Evolutionary conservation across 441 rosid species (phyloP).

Genomic region (Raphanus hybrid): DNA sequence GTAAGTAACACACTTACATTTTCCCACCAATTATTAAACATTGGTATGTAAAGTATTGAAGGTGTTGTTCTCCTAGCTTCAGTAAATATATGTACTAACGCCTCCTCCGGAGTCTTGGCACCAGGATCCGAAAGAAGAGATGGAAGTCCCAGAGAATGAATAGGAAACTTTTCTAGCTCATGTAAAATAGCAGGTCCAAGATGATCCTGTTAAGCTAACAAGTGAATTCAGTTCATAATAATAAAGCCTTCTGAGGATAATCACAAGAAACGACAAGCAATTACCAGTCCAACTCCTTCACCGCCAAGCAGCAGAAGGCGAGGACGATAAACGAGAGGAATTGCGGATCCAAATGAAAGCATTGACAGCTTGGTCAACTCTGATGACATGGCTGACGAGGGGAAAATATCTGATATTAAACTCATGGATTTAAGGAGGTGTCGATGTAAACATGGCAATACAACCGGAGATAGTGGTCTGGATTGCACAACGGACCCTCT

Average conservation of each 20-base stretch:
- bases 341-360: conserved; percentile 94
- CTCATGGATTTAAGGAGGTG: conserved; percentile 84
- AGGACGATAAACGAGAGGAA: conserved; percentile 97
- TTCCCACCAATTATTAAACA: conserved; percentile 99
- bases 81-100: conserved; percentile 96
- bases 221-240: conserved; percentile 61
- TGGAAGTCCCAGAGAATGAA: conserved; percentile 97
- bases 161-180: conserved; percentile 97
- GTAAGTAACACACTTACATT: conserved; percentile 62
- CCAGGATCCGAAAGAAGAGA: conserved; percentile 99
- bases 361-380: conserved; percentile 88
- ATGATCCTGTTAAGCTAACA: conserved; percentile 95
- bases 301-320: conserved; percentile 84
- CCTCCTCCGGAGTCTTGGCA: conserved; percentile 99
- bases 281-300: conserved; percentile 99
- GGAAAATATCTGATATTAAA: conserved; percentile 74
- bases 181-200: conserved; percentile 98
- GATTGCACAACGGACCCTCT: conserved; percentile 97
- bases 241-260: conserved; percentile 18
- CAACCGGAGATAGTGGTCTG: conserved; percentile 93
- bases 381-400: conserved; percentile 72
- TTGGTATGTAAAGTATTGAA: conserved; percentile 91
- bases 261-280: conserved; percentile 38
- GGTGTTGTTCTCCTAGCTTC: conserved; percentile 99
- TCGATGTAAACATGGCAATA: conserved; percentile 86